Conservation (phyloP, 225 moss, liverwort and hornwort genomes). For the Thuidium tamariscinum region DNA sequence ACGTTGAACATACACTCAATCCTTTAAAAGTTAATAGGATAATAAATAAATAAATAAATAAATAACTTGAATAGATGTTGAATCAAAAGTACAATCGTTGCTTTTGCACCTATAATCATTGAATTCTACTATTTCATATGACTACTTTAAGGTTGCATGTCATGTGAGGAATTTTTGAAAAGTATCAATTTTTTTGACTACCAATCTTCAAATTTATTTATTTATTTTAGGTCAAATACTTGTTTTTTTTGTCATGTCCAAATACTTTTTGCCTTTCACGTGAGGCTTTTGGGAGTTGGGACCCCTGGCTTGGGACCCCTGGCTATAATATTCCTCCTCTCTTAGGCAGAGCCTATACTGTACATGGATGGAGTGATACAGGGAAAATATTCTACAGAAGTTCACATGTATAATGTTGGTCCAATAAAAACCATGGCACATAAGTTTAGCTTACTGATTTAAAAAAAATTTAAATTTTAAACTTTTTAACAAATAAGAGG, state of each 20-base stretch:
- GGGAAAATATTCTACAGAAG: background rate
- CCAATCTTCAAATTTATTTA: background rate
- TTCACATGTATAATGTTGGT: background rate
- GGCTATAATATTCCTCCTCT: background rate
- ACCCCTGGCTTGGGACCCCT: too few species aligned
- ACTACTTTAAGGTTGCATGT: too few species aligned
- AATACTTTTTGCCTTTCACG: background rate
- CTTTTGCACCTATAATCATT: background rate
- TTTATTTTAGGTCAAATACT: background rate
- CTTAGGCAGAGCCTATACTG: background rate
- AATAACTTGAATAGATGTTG: background rate
- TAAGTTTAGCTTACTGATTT: too few species aligned
- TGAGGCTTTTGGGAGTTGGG: background rate
- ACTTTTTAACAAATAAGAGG: too few species aligned
- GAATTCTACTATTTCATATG: background rate
- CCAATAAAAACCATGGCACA: background rate
- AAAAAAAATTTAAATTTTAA: too few species aligned
- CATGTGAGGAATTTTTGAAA: background rate
- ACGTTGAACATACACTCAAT: accelerated
- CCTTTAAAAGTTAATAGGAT: background rate
- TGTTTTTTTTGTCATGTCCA: background rate
- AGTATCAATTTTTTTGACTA: background rate
- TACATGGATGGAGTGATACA: background rate
- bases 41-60: too few species aligned
- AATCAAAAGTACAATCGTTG: background rate